Evolutionary conservation across 75 land plant genomes (phyloP), one percentile per base, ranked within the genome.

Genomic region (Chamaecyparis obtusa): DNA sequence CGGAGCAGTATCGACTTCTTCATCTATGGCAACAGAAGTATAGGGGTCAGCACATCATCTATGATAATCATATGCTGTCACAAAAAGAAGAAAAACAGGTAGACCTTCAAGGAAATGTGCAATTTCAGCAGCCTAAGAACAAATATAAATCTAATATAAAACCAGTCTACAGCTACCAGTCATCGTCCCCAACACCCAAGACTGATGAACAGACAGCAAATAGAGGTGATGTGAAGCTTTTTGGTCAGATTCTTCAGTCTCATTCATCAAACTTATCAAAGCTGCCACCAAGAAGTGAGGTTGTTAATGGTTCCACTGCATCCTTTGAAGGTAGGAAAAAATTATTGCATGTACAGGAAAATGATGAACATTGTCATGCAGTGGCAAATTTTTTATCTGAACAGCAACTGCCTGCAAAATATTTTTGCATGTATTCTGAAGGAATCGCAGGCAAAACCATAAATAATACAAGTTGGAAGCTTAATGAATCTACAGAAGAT

Each of bases 181-280:
- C 39, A 83, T n/a, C 51, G 30, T 46, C 35, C 27, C 19, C 15
- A 41, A 15, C 84, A 10, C 32, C 86, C 0, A 88, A 86, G 83
- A 44, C 83, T 2, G 92, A 91, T 3, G 88, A 78, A 49, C 90
- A 87, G 64, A 13, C 85, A 37, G 14, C n/a, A 9, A 84, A 77
- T 48, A 87, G 85, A 57, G 93, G 92, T 51, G 90, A 94, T 88
- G 88, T 94, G 11, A 94, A 91, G 76, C 82, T 94, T 15, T 94
- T 94, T 88, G 95, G 95, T 87, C 67, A 94, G 91, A 76, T 35
- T 17, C 90, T 92, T 35, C 90, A 92, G 10, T 90, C 85, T 51
- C 78, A 89, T 76, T 77, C 90, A 33, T 46, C 87, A 55, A 76
- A 35, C 39, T 0, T 76, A 76, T 76, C 43, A 32, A 76, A 76